phyloP scores from a whole-genome alignment of 2,329 filamentous ascomycete species.

The Tolypocladium pustulatum region DNA sequence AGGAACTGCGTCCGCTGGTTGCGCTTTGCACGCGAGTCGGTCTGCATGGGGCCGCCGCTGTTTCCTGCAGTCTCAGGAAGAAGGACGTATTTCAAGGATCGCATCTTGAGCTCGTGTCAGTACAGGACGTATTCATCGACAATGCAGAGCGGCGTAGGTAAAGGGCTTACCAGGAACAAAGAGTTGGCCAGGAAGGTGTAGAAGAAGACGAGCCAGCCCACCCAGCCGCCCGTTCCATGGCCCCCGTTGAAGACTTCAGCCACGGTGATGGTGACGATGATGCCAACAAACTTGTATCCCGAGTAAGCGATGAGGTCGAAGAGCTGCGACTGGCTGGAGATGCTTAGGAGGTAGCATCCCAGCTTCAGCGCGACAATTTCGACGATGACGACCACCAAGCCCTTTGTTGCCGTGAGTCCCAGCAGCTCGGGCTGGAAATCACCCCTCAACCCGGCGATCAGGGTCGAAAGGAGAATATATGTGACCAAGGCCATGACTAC shows the following conservation, averaged over 20 bases:
- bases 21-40: slow-evolving; percentile 73
- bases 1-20: slow-evolving; percentile 85
- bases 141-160: background rate
- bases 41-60: slow-evolving; percentile 52
- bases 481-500: slow-evolving; percentile 90
- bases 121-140: slow-evolving; percentile 6
- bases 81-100: slow-evolving; percentile 90
- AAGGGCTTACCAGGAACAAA: slow-evolving; percentile 71
- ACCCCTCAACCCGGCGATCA: slow-evolving; percentile 80
- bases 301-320: slow-evolving; percentile 92
- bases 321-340: slow-evolving; percentile 87
- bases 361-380: slow-evolving; percentile 88
- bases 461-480: slow-evolving; percentile 87
- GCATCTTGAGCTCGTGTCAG: slow-evolving; percentile 47
- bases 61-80: slow-evolving; percentile 70
- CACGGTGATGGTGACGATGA: slow-evolving; percentile 77
- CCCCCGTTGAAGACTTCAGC: slow-evolving; percentile 70
- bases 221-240: slow-evolving; percentile 75
- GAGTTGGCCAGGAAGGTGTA: slow-evolving; percentile 94
- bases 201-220: slow-evolving; percentile 78
- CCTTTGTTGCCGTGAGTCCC: slow-evolving; percentile 77
- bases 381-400: slow-evolving; percentile 70
- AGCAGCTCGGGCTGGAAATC: slow-evolving; percentile 91
- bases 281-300: slow-evolving; percentile 97
- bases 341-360: slow-evolving; percentile 86